Evolutionary conservation across 768 basidiomycete species (phyloP).

Genomic region (Leccinum aurantiacum): DNA sequence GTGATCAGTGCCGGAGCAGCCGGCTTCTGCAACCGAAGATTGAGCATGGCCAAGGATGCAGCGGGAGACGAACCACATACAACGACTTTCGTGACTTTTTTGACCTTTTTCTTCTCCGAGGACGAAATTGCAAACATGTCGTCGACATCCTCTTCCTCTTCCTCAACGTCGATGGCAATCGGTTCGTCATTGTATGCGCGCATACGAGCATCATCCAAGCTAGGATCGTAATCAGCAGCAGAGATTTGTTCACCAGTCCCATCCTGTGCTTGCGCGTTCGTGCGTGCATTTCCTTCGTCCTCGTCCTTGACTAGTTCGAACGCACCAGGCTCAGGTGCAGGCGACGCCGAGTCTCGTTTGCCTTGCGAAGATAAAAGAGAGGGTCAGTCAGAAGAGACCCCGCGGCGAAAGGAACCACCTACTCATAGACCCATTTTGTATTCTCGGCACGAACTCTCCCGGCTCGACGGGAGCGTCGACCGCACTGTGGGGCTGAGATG

Average conservation of each 20-base stretch:
- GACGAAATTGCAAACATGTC: slow-evolving; percentile 88
- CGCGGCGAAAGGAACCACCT: slow-evolving; percentile 1
- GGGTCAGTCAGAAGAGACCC: slow-evolving; percentile 1
- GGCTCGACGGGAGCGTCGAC: slow-evolving; percentile 33
- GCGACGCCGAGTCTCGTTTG: slow-evolving; percentile 55
- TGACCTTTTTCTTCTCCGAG: slow-evolving; percentile 47
- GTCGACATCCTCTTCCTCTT: slow-evolving; percentile 78
- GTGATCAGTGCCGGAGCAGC: slow-evolving; percentile 64
- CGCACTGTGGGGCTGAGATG: slow-evolving; percentile 54
- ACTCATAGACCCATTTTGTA: slow-evolving; percentile 26
- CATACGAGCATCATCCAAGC: slow-evolving; percentile 80
- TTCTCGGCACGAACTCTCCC: slow-evolving; percentile 9
- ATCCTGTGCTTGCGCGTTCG: slow-evolving; percentile 45
- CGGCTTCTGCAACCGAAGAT: slow-evolving; percentile 39
- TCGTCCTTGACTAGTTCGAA: slow-evolving; percentile 72
- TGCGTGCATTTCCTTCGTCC: slow-evolving; percentile 48
- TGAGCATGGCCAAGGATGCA: slow-evolving; percentile 2
- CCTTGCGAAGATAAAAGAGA: slow-evolving; percentile 30
- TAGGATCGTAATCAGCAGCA: slow-evolving; percentile 92
- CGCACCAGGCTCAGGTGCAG: slow-evolving; percentile 54
- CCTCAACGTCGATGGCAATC: slow-evolving; percentile 44
- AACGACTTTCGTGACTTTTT: slow-evolving; percentile 57
- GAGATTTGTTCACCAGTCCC: slow-evolving; percentile 67
- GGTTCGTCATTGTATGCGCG: slow-evolving; percentile 47
- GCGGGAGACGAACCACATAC: slow-evolving; percentile 36